Percentiles rank a stretch among this genome's conserved stretches.
Conservation (phyloP, 1,284 basidiomycete species). For the Kwoniella shivajii region DNA sequence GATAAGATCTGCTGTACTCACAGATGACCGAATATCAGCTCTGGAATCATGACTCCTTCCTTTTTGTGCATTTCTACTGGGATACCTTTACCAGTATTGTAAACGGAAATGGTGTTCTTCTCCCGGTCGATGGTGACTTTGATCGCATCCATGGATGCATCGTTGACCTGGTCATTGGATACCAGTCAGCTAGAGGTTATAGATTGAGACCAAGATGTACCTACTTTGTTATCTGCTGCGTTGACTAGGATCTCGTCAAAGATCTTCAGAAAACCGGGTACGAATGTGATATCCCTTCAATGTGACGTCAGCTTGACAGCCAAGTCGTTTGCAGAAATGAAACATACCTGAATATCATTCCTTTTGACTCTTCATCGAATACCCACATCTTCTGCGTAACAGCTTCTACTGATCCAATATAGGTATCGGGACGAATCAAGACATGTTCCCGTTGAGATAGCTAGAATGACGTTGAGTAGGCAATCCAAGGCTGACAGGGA, state of each 20-base stretch:
- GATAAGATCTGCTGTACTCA: slow-evolving; percentile 25
- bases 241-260: slow-evolving; percentile 99
- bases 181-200: background rate
- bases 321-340: background rate
- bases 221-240: slow-evolving; percentile 97
- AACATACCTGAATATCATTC: slow-evolving; percentile 68
- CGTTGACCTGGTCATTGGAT: slow-evolving; percentile 69
- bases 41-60: slow-evolving; percentile 95
- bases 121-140: slow-evolving; percentile 86
- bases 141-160: slow-evolving; percentile 81
- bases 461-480: slow-evolving; percentile 56
- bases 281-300: slow-evolving; percentile 76
- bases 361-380: slow-evolving; percentile 75
- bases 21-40: slow-evolving; percentile 96
- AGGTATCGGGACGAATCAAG: slow-evolving; percentile 93
- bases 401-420: slow-evolving; percentile 92
- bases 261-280: slow-evolving; percentile 99
- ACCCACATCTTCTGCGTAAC: slow-evolving; percentile 88
- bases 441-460: slow-evolving; percentile 96
- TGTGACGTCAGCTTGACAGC: background rate
- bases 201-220: slow-evolving; percentile 18
- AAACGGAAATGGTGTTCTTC: slow-evolving; percentile 82
- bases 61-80: slow-evolving; percentile 94
- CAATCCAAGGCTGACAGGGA: background rate
- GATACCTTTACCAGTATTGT: slow-evolving; percentile 96